Evolutionary conservation across 306 rosid genomes (phyloP).

Genomic region (Cercis canadensis): DNA sequence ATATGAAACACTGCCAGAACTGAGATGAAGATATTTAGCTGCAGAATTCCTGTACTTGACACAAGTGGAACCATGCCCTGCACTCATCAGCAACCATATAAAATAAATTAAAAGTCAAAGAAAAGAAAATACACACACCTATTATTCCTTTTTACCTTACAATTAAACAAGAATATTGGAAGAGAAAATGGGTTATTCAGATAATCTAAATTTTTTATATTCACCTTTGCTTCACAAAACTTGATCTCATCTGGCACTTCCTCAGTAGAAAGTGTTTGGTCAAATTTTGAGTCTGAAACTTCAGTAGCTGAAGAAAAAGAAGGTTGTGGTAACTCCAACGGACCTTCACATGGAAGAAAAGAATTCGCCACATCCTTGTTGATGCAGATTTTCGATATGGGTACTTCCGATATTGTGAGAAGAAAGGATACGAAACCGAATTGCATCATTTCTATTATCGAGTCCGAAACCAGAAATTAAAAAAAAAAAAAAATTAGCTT

Average conservation of each 20-base stretch:
- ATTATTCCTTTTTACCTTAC: too few species aligned
- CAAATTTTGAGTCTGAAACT: constrained; percentile 24
- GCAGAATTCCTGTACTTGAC: constrained; percentile 59
- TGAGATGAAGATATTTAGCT: constrained; percentile 64
- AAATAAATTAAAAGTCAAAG: too few species aligned
- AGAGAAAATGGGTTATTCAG: too few species aligned
- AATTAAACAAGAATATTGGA: too few species aligned
- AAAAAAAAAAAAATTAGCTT: not conserved
- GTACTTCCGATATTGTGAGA: constrained; percentile 54
- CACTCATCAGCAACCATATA: not conserved
- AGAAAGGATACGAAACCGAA: constrained; percentile 66
- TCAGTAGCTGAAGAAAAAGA: constrained; percentile 30
- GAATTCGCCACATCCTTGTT: constrained; percentile 42
- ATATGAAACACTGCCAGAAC: constrained; percentile 73
- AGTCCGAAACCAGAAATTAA: not conserved
- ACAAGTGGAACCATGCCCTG: constrained; percentile 70
- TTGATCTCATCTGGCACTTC: constrained; percentile 3
- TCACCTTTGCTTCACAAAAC: constrained; percentile 62
- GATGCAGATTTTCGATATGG: constrained; percentile 68
- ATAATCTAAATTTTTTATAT: not conserved
- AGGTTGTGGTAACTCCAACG: constrained; percentile 15
- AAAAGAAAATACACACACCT: too few species aligned
- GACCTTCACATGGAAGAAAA: constrained; percentile 58
- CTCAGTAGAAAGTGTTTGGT: constrained; percentile 3
- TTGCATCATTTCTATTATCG: constrained; percentile 60